Conservation (phyloP, 2,329 filamentous ascomycete genomes). For the Claviceps purpurea region DNA sequence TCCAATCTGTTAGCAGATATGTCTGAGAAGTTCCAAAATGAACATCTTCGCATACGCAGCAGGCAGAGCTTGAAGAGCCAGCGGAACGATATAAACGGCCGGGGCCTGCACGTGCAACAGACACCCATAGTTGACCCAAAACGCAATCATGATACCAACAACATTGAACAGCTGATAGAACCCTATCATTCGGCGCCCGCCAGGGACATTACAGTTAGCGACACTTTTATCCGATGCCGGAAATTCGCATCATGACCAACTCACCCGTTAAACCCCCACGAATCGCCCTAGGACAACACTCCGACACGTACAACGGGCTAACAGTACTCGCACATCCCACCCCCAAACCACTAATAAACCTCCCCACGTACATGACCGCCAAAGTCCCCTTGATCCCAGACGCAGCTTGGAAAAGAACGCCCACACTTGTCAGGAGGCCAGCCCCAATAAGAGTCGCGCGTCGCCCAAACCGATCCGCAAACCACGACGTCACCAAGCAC, state of each 20-base stretch:
- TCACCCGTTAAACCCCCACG: constrained; percentile 34
- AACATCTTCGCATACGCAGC: constrained; percentile 29
- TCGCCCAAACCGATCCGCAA: constrained; percentile 43
- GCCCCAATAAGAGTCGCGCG: constrained; percentile 40
- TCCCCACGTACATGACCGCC: constrained; percentile 51
- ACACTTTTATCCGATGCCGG: background rate
- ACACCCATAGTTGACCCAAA: constrained; percentile 40
- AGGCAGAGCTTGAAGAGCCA: constrained; percentile 51
- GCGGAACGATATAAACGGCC: constrained; percentile 45
- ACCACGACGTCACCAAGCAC: constrained; percentile 41
- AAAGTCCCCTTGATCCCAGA: constrained; percentile 41
- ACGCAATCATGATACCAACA: constrained; percentile 28
- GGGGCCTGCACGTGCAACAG: constrained; percentile 32
- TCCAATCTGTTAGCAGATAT: background rate
- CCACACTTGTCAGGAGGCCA: constrained; percentile 43
- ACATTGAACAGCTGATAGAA: constrained; percentile 39
- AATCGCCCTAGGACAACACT: constrained; percentile 36
- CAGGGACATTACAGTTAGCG: background rate
- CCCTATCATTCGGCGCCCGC: constrained; percentile 11
- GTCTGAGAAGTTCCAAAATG: background rate
- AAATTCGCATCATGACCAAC: background rate
- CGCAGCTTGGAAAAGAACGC: constrained; percentile 50
- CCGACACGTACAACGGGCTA: constrained; percentile 32
- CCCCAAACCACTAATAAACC: constrained; percentile 37
- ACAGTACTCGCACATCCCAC: constrained; percentile 36